phyloP scores from a whole-genome alignment of 2,329 filamentous ascomycete genomes.

The Colletotrichum sp. region DNA sequence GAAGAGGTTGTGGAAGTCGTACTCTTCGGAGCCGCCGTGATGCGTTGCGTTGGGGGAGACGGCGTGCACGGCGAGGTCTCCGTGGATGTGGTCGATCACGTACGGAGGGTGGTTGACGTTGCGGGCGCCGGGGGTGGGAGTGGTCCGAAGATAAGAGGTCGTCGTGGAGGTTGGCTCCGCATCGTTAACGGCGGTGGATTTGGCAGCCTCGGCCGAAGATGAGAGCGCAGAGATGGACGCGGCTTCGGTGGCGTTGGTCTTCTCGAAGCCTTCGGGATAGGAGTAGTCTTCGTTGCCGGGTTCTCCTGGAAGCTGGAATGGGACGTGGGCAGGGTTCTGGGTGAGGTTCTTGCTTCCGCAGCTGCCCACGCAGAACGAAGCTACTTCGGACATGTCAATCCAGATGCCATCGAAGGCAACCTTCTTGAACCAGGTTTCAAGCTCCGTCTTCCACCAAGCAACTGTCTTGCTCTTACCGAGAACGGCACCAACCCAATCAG shows the following conservation, averaged over 20 bases:
- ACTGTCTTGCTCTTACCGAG: conserved; percentile 67
- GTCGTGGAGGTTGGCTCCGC: conserved; percentile 33
- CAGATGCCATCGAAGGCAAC: conserved; percentile 57
- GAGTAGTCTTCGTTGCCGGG: conserved; percentile 37
- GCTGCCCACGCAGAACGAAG: conserved; percentile 71
- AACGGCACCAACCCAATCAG: conserved; percentile 70
- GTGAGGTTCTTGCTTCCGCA: conserved; percentile 68
- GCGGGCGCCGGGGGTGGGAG: conserved; percentile 65
- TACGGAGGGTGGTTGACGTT: conserved; percentile 79
- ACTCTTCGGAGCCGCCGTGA: conserved; percentile 73
- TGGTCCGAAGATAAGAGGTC: conserved; percentile 44
- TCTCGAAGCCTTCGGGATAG: conserved; percentile 69
- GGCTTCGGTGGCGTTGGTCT: conserved; percentile 59
- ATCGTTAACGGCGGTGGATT: conserved; percentile 21
- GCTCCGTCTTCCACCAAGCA: conserved; percentile 70
- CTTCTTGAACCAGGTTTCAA: conserved; percentile 59
- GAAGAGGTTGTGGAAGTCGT: conserved; percentile 83
- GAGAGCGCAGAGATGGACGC: conserved; percentile 59
- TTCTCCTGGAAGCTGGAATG: conserved; percentile 62
- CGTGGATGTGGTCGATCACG: conserved; percentile 74
- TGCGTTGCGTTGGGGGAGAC: conserved; percentile 81
- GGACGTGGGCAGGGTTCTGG: conserved; percentile 70
- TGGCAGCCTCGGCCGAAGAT: conserved; percentile 36
- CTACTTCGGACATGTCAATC: conserved; percentile 64
- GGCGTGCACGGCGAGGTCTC: conserved; percentile 74